Evolutionary conservation across 805 yeast genomes (phyloP), one percentile per base, ranked within the genome.

Genomic region (Hanseniaspora meyeri): DNA sequence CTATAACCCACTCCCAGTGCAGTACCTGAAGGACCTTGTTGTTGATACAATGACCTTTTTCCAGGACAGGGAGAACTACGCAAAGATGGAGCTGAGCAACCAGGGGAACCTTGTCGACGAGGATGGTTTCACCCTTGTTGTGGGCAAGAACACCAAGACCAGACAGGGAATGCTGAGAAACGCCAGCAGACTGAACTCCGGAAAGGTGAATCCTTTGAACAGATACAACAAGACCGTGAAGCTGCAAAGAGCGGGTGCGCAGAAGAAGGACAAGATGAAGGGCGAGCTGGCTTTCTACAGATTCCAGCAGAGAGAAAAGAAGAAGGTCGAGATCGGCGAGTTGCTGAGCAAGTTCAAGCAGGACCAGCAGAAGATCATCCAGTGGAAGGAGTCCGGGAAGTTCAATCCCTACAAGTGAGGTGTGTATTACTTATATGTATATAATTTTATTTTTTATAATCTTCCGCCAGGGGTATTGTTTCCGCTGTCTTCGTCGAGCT

Each of bases 51-150:
- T 91, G 74, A 70, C 69, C 32, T 78, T 79, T 11, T 91, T 89
- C 69, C 86, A 84, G 62, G 70, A 74, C 56, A 78, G 82, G 31
- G 97, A 91, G 66, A 76, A 75, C 59, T 79, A 77, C 58, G 79
- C 82, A 1, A 72, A 73, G 32, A 82, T 80, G 39, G 77, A 76
- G 49, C 68, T 83, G 51, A 75, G 76, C 56, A 73, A 73, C 11
- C 80, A 80, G 72, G 76, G 77, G 31, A 75, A 78, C 47, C 63
- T 79, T 36, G 93, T 89, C 3, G 97, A 90, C 67, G 96, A 85
- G 61, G 97, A 90, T 67, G 97, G 97, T 2, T 90, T 90, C 71
- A 88, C 95, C 0, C 72, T 86, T 64, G 97, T 90, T 46, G 95
- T 89, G 20, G 88, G 93, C 11, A 77, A 87, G 51, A 90, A 87